These are phyloP conservation scores for Curvularia sp. DNA, from an alignment of 2,329 filamentous ascomycete genomes.

Conservation along the genomic window DNA sequence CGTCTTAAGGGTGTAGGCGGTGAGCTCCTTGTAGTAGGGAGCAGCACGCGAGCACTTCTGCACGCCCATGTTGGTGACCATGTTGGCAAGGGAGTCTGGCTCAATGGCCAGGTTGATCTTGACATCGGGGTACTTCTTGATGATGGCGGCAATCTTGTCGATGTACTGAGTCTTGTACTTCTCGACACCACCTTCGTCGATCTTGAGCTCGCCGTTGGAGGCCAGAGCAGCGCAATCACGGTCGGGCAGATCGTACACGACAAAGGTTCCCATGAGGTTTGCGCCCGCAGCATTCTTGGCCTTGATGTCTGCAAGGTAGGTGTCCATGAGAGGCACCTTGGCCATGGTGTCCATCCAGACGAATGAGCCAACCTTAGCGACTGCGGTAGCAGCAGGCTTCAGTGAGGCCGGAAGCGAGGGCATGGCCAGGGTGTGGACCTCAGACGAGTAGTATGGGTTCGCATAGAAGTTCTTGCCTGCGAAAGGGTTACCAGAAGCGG, in stretches of 20 bases:
- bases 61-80: constrained; percentile 66
- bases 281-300: constrained; percentile 58
- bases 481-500: constrained; percentile 58
- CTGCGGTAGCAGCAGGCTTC: constrained; percentile 58
- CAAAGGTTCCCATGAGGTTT: constrained; percentile 59
- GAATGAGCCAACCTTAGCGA: constrained; percentile 60
- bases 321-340: constrained; percentile 59
- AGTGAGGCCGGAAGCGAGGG: constrained; percentile 65
- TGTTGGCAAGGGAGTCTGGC: constrained; percentile 60
- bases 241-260: constrained; percentile 69
- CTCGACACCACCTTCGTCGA: constrained; percentile 59
- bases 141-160: constrained; percentile 60
- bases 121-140: constrained; percentile 62
- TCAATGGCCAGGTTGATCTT: constrained; percentile 60
- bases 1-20: constrained; percentile 62
- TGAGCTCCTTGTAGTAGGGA: constrained; percentile 62
- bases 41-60: constrained; percentile 62
- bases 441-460: constrained; percentile 62
- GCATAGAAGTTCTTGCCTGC: constrained; percentile 58
- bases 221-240: constrained; percentile 69
- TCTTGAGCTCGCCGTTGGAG: constrained; percentile 67
- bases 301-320: constrained; percentile 57
- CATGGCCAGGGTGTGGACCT: constrained; percentile 63
- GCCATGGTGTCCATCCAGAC: constrained; percentile 60
- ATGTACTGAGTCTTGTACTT: constrained; percentile 61